phyloP scores from a whole-genome alignment of 495 filamentous ascomycete genomes.

The Penicillium paradoxum region DNA sequence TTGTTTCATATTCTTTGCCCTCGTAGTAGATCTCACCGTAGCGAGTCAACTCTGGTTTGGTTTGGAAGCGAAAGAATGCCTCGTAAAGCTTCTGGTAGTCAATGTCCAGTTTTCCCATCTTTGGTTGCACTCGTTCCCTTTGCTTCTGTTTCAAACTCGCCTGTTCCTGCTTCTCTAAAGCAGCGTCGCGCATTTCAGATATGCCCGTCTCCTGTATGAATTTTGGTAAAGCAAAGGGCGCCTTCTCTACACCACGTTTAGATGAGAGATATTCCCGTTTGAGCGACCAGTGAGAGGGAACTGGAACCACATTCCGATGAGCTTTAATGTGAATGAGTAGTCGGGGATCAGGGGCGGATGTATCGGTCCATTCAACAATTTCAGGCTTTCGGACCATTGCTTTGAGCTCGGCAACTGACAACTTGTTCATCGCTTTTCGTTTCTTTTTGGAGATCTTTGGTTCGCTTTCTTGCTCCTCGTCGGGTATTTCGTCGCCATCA shows the following conservation, averaged over 20 bases:
- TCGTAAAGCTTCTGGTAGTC: slow-evolving; percentile 98
- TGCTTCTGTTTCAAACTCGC: slow-evolving; percentile 91
- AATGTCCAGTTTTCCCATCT: slow-evolving; percentile 96
- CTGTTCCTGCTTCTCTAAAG: slow-evolving; percentile 90
- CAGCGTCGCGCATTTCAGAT: slow-evolving; percentile 94
- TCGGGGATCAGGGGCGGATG: slow-evolving; percentile 83
- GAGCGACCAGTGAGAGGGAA: slow-evolving; percentile 87
- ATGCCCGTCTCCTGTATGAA: slow-evolving; percentile 98
- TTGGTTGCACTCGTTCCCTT: slow-evolving; percentile 87
- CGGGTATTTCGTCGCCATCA: slow-evolving; percentile 83
- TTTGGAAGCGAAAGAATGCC: slow-evolving; percentile 96
- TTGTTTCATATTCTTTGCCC: slow-evolving; percentile 96
- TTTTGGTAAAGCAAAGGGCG: slow-evolving; percentile 86
- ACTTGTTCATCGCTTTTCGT: slow-evolving; percentile 80
- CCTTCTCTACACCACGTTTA: slow-evolving; percentile 92
- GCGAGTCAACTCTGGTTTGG: slow-evolving; percentile 86
- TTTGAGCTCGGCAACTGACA: slow-evolving; percentile 93
- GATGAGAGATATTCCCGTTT: slow-evolving; percentile 96
- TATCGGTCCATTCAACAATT: slow-evolving; percentile 95
- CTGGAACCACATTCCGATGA: slow-evolving; percentile 91
- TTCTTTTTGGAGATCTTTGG: slow-evolving; percentile 88
- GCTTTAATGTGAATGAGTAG: slow-evolving; percentile 91
- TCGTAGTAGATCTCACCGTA: slow-evolving; percentile 99
- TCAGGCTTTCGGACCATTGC: slow-evolving; percentile 87
- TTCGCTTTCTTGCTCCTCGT: slow-evolving; percentile 66